These are phyloP conservation scores for Stentor coeruleus DNA, from an alignment of 73 alveolate species.

Conservation along the genomic window DNA sequence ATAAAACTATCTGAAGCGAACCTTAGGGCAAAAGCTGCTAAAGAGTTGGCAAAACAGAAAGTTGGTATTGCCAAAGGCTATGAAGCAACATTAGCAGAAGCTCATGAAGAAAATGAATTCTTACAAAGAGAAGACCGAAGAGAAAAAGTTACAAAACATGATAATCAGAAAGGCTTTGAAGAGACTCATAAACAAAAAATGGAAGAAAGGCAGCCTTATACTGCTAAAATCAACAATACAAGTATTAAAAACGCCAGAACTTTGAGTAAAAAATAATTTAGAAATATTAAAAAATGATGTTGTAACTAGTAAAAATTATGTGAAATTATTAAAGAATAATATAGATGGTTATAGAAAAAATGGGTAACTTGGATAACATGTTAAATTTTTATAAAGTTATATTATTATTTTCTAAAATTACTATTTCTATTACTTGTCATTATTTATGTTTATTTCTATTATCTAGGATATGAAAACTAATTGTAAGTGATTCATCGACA, in stretches of 20 bases:
- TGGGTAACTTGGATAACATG: too few species aligned
- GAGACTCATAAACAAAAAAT: conserved; percentile 50
- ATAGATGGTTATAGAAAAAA: too few species aligned
- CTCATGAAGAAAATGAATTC: conserved; percentile 76
- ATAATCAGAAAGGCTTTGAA: conserved; percentile 65
- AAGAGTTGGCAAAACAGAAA: conserved; percentile 60
- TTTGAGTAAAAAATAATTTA: too few species aligned
- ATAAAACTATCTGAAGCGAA: conserved; percentile 80
- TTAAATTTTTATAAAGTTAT: too few species aligned
- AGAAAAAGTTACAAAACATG: conserved; percentile 79
- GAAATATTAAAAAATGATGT: too few species aligned
- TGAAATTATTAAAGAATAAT: too few species aligned
- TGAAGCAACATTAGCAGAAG: conserved; percentile 59
- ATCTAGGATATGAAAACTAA: too few species aligned
- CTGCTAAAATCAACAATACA: conserved; percentile 45
- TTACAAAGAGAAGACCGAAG: conserved; percentile 74
- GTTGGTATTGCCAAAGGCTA: conserved; percentile 68
- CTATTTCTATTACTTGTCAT: too few species aligned
- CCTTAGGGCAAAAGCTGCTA: conserved; percentile 69
- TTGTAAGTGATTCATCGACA: conserved; percentile 54
- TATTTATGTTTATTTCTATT: too few species aligned
- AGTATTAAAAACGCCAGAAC: conserved; percentile 43
- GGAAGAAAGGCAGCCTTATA: conserved; percentile 51
- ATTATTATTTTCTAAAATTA: too few species aligned
- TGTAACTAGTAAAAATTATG: too few species aligned